Base-by-base conservation (phyloP, 2,329 filamentous ascomycete species). In the Teratosphaeria viscida region DNA sequence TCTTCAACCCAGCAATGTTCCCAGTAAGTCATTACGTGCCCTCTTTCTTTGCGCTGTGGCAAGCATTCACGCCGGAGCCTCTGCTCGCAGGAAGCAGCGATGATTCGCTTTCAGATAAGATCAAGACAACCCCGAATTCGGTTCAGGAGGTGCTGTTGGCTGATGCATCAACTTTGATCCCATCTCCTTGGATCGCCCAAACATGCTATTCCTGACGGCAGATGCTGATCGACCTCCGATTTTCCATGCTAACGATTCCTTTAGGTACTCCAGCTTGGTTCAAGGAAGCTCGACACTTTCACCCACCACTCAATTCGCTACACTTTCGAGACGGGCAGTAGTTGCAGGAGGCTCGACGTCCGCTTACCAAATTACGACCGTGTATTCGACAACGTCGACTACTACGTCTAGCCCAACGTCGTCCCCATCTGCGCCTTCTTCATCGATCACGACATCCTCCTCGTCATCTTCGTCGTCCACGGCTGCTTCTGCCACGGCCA, bases 231-330 rank as follows among this genome's bases (percentile, higher is more conserved):
- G 4, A 7, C 29, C 2, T 32, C 29, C 29, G 29, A 32, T 32
- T 7, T 5, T 32, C 29, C 29, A 32, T 5, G 35, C 35, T 39
- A 11, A 39, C 35, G 14, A 39, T 16, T 39, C 8, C 10, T 39
- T 16, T 8, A 57, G 54, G 19, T 26, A 43, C 14, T 39, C 35
- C 35, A 39, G 35, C 12, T 16, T 39, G 27, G 39, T 29, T 2
- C 35, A n/a, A 12, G 59, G 59, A 26, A 56, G 52, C 32, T 52
- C 56, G 11, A 16, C 52, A 2, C 55, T 27, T 32, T 54, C 52
- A 26, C 52, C 59, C 16, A 60, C 55, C 32, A 53, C 58, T 7
- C 59, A 60, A 43, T 60, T 60, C 19, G 59, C 59, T 6, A 32
- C 32, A 8, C n/a, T 58, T 19, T 27, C 52, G 52, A 60, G 56